Percentiles rank a stretch among this genome's conserved stretches.
phyloP scores from a whole-genome alignment of 305 asterid species.

The Petunia hybrid region DNA sequence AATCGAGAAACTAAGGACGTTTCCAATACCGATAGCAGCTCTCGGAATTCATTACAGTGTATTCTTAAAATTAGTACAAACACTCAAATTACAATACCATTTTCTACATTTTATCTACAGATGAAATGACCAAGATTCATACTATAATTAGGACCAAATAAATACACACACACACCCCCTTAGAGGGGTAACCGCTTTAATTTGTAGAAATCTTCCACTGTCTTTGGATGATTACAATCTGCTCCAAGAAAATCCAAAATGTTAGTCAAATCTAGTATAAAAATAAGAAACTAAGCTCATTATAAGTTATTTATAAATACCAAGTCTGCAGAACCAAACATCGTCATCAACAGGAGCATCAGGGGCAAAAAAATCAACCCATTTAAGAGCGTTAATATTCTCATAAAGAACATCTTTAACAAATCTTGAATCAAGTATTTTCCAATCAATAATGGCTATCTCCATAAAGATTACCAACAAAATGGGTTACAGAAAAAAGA shows the following conservation, averaged over 20 bases:
- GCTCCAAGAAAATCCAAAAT: constrained; percentile 28
- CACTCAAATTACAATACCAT: neutral
- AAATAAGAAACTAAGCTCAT: constrained; percentile 3
- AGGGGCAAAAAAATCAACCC: constrained; percentile 78
- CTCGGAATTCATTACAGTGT: neutral
- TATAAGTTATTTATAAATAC: constrained; percentile 40
- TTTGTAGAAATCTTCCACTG: constrained; percentile 69
- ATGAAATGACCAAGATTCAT: neutral
- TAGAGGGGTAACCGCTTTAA: constrained; percentile 54
- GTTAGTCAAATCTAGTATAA: neutral
- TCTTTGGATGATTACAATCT: constrained; percentile 94
- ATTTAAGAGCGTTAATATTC: constrained; percentile 89
- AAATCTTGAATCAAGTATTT: constrained; percentile 74
- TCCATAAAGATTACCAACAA: constrained; percentile 53
- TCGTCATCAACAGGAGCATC: constrained; percentile 72
- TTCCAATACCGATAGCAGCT: too few species aligned
- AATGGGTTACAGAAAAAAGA: too few species aligned
- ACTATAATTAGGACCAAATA: neutral
- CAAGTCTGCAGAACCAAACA: constrained; percentile 94
- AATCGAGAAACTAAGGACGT: too few species aligned
- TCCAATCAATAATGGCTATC: constrained; percentile 90
- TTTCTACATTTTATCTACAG: neutral
- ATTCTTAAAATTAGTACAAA: neutral
- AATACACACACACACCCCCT: constrained; percentile 48
- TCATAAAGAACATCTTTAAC: constrained; percentile 78